Conservation (phyloP, 768 basidiomycete genomes). For the Rubroboletus satanas region DNA sequence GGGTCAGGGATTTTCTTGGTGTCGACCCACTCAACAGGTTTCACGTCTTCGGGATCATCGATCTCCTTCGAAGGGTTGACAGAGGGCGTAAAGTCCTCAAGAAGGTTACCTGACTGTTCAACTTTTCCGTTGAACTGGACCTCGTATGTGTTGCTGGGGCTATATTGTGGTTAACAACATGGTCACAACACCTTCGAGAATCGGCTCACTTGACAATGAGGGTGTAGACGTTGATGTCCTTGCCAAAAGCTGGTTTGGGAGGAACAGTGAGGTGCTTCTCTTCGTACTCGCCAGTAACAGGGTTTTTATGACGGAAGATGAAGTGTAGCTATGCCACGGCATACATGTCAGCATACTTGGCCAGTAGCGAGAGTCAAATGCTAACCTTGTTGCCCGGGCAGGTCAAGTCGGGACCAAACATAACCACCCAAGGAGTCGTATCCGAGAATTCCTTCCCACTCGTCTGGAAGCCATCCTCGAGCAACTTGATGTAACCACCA, state of each 20-base stretch:
- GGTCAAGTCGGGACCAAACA: constrained; percentile 97
- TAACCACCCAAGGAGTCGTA: constrained; percentile 90
- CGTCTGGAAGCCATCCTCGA: constrained; percentile 91
- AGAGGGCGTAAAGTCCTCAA: constrained; percentile 90
- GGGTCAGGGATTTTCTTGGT: constrained; percentile 80
- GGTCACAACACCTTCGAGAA: neutral
- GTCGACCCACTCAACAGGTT: constrained; percentile 94
- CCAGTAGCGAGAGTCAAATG: neutral
- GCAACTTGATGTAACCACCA: constrained; percentile 96
- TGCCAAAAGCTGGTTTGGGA: constrained; percentile 83
- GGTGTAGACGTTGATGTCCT: constrained; percentile 91
- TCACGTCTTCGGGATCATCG: constrained; percentile 86
- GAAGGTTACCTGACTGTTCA: constrained; percentile 73
- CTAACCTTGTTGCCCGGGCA: constrained; percentile 87
- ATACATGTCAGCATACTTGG: constrained; percentile 1
- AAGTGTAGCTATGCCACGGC: constrained; percentile 73
- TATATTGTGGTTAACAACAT: constrained; percentile 27
- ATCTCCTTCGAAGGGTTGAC: constrained; percentile 94
- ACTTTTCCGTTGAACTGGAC: constrained; percentile 86
- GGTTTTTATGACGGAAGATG: constrained; percentile 98
- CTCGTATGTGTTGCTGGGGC: constrained; percentile 92
- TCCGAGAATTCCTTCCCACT: constrained; percentile 91
- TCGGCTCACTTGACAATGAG: constrained; percentile 79
- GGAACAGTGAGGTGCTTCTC: constrained; percentile 91
- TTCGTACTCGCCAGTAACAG: constrained; percentile 86